A percentile compares a stretch with the other conserved stretches of the same genome.
phyloP scores from a whole-genome alignment of 805 yeast genomes.

The Metschnikowia drakensbergensis region DNA sequence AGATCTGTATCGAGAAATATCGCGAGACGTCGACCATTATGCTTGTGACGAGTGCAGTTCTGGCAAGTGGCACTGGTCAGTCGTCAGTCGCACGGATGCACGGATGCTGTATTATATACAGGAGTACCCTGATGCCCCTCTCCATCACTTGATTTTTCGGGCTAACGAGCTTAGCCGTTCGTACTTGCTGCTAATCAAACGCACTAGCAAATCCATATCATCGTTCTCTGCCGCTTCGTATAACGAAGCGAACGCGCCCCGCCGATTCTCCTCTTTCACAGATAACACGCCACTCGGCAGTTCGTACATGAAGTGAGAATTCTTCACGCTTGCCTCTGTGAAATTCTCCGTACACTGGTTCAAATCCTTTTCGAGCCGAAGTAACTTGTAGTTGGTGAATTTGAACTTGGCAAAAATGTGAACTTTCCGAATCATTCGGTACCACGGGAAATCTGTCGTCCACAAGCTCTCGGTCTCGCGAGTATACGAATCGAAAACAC shows the following conservation, averaged over 20 bases:
- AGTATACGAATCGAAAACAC: conserved; percentile 46
- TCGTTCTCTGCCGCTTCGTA: conserved; percentile 14
- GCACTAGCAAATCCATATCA: conserved; percentile 9
- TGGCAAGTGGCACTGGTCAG: not conserved
- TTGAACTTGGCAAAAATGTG: conserved; percentile 55
- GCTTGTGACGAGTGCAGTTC: not conserved
- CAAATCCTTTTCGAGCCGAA: conserved; percentile 34
- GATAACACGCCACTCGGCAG: conserved; percentile 4
- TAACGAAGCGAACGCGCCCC: conserved; percentile 17
- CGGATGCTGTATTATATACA: no score
- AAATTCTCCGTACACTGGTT: conserved; percentile 16
- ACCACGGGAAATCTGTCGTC: conserved; percentile 75
- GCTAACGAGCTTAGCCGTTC: conserved; percentile 13
- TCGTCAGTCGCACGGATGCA: not conserved
- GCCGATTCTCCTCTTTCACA: not conserved
- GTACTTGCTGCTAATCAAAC: conserved; percentile 11
- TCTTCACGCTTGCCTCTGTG: conserved; percentile 6
- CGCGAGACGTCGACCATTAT: conserved; percentile 17
- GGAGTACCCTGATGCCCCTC: not conserved
- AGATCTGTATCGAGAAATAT: conserved; percentile 67
- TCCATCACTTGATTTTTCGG: conserved; percentile 5
- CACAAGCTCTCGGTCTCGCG: conserved; percentile 47
- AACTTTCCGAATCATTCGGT: conserved; percentile 55
- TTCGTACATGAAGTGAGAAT: conserved; percentile 15
- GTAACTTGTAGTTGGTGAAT: conserved; percentile 48